Conservation (phyloP, 805 yeast genomes). For the Spathaspora boniae region DNA sequence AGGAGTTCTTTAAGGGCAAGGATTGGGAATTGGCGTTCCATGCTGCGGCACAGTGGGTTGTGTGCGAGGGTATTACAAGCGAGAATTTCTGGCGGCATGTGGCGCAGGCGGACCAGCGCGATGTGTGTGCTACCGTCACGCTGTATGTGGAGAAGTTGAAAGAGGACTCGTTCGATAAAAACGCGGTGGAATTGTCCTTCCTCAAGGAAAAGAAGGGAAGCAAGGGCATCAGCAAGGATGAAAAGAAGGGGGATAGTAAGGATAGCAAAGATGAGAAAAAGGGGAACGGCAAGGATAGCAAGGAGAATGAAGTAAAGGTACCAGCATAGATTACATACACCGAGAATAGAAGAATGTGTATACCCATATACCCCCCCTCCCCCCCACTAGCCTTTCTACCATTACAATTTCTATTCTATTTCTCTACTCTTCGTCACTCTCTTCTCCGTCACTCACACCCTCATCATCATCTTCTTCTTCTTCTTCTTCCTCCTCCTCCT, state of each 20-base stretch:
- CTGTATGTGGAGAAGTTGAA: slow-evolving; percentile 22
- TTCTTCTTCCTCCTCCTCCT: slow-evolving; percentile 29
- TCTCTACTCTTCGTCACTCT: slow-evolving; percentile 3
- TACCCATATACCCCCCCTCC: too few relatives aligned
- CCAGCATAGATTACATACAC: too few relatives aligned
- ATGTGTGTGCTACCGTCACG: slow-evolving; percentile 19
- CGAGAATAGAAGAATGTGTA: too few relatives aligned
- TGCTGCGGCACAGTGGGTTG: slow-evolving; percentile 27
- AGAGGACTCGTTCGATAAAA: slow-evolving; percentile 15
- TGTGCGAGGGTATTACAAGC: slow-evolving; percentile 25
- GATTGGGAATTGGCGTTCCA: slow-evolving; percentile 38
- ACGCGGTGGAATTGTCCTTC: slow-evolving; percentile 6
- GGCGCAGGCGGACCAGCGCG: slow-evolving; percentile 12
- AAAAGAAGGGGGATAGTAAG: too few relatives aligned
- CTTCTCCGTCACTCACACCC: too few relatives aligned
- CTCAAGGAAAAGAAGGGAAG: neutral
- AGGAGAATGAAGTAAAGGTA: too few relatives aligned
- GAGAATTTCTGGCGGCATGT: slow-evolving; percentile 19
- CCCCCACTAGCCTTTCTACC: too few relatives aligned
- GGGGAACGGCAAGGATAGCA: too few relatives aligned
- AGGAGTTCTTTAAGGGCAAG: slow-evolving; percentile 11
- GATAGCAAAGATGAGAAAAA: too few relatives aligned
- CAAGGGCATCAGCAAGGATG: too few relatives aligned
- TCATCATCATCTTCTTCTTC: slow-evolving; percentile 17
- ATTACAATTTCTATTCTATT: too few relatives aligned